phyloP scores from a whole-genome alignment of 2,329 filamentous ascomycete genomes.

The Colletotrichum horii region DNA sequence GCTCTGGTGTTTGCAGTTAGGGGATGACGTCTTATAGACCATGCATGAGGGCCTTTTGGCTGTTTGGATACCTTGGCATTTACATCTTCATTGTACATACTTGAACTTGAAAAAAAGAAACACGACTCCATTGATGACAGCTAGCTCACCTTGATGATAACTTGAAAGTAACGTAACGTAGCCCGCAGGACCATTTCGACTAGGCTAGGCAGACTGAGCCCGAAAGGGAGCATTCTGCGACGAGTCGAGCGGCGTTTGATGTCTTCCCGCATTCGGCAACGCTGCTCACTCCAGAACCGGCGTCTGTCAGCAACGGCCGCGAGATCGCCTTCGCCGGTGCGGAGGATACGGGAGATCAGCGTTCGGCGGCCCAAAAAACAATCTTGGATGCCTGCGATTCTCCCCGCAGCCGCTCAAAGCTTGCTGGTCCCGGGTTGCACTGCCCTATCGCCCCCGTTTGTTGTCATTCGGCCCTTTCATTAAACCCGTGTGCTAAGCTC shows the following conservation, averaged over 20 bases:
- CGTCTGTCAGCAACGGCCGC: neutral
- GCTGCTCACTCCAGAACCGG: neutral
- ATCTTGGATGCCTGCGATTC: neutral
- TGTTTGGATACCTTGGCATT: neutral
- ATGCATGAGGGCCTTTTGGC: neutral
- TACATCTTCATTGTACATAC: neutral
- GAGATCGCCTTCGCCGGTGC: neutral
- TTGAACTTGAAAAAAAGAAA: neutral
- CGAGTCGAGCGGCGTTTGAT: neutral
- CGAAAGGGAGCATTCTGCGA: neutral
- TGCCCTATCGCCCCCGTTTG: neutral
- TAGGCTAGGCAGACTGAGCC: neutral
- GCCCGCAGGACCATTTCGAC: neutral
- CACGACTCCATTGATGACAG: neutral
- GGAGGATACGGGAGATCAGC: neutral
- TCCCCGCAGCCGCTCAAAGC: neutral
- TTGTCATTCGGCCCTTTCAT: neutral
- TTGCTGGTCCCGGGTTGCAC: neutral
- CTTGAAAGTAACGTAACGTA: neutral
- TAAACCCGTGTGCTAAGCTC: neutral
- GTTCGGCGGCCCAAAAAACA: neutral
- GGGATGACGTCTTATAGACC: neutral
- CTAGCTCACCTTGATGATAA: neutral
- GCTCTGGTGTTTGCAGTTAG: constrained; percentile 7
- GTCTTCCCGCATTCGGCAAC: neutral